phyloP scores from a whole-genome alignment of 78 protist genomes.

The Polysphondylium violaceum region DNA sequence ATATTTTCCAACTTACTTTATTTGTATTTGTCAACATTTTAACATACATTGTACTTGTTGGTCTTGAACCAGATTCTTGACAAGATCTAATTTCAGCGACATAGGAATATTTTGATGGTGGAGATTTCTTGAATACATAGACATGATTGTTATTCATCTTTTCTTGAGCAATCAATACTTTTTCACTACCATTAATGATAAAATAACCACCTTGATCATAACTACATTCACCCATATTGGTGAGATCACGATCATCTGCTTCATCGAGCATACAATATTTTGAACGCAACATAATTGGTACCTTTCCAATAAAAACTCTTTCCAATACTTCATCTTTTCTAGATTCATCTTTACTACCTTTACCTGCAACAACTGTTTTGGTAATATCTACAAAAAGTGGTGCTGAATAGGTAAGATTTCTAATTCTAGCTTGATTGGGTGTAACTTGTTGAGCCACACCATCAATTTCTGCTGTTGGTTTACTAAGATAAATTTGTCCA shows the following conservation, averaged over 20 bases:
- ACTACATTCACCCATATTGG: conserved; percentile 97
- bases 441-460: conserved; percentile 64
- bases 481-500: conserved; percentile 84
- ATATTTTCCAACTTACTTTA: conserved; percentile 1
- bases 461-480: conserved; percentile 85
- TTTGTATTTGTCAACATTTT: conserved; percentile 73
- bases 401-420: conserved; percentile 95
- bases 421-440: conserved; percentile 97
- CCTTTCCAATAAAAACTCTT: conserved; percentile 82
- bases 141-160: conserved; percentile 95
- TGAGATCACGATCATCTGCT: conserved; percentile 55
- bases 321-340: conserved; percentile 38
- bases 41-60: conserved; percentile 81
- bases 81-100: conserved; percentile 96
- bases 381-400: conserved; percentile 84
- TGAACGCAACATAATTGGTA: conserved; percentile 99
- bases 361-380: conserved; percentile 2
- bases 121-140: conserved; percentile 92
- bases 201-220: conserved; percentile 99
- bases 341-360: neutral
- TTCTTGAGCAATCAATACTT: conserved; percentile 99
- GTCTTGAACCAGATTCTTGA: conserved; percentile 83
- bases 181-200: conserved; percentile 99
- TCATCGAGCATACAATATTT: conserved; percentile 89
- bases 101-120: conserved; percentile 85